Evolutionary conservation across 208 protist species (phyloP).

Genomic region (Leishmania tropica): DNA sequence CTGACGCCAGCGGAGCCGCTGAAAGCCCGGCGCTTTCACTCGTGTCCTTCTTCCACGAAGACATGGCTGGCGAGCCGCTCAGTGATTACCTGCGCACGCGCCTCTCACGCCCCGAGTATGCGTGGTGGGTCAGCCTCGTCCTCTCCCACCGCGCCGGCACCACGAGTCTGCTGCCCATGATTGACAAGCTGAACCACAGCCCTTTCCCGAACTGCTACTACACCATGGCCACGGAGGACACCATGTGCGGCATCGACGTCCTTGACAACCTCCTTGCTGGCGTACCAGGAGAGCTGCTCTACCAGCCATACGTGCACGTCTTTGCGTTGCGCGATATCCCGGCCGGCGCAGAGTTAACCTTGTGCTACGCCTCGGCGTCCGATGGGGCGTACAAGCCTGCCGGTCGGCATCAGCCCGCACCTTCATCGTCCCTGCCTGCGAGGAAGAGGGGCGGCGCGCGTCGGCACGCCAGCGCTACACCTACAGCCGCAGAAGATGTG

Average conservation of each 20-base stretch:
- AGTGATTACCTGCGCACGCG: conserved; percentile 56
- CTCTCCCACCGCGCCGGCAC: conserved; percentile 67
- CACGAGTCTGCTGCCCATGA: conserved; percentile 68
- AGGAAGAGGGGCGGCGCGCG: not conserved
- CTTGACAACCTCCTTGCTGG: conserved; percentile 89
- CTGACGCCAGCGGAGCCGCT: not conserved
- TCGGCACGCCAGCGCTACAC: not conserved
- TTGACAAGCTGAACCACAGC: conserved; percentile 88
- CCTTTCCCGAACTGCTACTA: conserved; percentile 82
- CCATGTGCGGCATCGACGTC: conserved; percentile 76
- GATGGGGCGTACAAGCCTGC: conserved; percentile 33
- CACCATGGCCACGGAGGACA: conserved; percentile 68
- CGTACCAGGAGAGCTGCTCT: conserved; percentile 62
- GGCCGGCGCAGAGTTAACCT: conserved; percentile 70
- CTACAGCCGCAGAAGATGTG: not conserved
- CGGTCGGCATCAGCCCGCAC: not conserved
- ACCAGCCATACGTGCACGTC: conserved; percentile 79
- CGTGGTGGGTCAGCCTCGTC: conserved; percentile 84
- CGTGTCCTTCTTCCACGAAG: conserved; percentile 68
- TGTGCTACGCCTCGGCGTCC: conserved; percentile 72
- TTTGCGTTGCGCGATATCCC: conserved; percentile 74
- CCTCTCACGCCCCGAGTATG: conserved; percentile 50
- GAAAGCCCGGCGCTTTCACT: conserved; percentile 59
- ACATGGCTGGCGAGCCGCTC: conserved; percentile 58
- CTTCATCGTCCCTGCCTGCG: conserved; percentile 2